phyloP scores from a whole-genome alignment of 306 rosid genomes.

The Casuarina glauca region DNA sequence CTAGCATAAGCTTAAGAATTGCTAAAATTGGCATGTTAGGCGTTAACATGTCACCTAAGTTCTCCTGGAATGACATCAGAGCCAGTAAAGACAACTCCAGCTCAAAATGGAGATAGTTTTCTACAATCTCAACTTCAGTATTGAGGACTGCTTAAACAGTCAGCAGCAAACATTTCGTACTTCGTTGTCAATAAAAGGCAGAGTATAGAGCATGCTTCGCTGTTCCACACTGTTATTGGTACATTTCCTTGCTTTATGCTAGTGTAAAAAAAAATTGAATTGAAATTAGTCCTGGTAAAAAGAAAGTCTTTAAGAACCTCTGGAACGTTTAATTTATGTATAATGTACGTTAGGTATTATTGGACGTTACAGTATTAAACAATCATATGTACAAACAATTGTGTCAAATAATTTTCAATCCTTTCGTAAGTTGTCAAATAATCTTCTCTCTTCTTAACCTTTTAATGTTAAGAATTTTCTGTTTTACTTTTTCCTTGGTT shows the following conservation, averaged over 20 bases:
- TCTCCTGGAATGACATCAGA: background rate
- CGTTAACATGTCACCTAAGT: too few relatives aligned
- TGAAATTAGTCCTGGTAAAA: too few relatives aligned
- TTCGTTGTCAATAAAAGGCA: background rate
- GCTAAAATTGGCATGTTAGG: too few relatives aligned
- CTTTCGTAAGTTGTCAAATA: background rate
- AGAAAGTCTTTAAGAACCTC: background rate
- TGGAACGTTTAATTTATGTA: background rate
- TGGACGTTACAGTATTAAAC: background rate
- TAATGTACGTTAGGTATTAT: background rate
- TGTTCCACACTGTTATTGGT: background rate
- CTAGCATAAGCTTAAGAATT: too few relatives aligned
- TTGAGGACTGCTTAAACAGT: background rate
- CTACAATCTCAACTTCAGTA: background rate
- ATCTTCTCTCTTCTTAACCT: background rate
- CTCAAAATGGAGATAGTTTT: background rate
- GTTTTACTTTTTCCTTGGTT: background rate
- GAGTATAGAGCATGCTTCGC: background rate
- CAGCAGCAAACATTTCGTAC: background rate
- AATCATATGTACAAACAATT: background rate
- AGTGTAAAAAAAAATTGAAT: background rate
- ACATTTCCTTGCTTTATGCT: background rate
- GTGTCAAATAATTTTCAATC: background rate
- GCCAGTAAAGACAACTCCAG: background rate
- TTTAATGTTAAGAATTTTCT: background rate